These are phyloP conservation scores for Stentor roeselii DNA, from an alignment of 73 alveolate species.

Conservation along the genomic window DNA sequence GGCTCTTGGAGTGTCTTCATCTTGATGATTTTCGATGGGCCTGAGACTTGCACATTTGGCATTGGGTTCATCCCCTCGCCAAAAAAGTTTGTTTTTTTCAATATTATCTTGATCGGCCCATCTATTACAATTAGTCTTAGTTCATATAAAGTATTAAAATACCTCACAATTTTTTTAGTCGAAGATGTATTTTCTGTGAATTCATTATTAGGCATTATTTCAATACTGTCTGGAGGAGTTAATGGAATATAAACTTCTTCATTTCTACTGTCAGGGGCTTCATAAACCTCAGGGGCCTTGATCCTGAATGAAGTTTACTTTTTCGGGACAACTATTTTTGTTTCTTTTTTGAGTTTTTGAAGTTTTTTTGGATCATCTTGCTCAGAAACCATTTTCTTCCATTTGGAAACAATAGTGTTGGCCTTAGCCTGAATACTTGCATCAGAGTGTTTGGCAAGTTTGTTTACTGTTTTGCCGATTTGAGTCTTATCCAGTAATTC, in stretches of 20 bases:
- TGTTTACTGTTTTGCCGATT: constrained; percentile 4
- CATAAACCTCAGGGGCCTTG: background rate
- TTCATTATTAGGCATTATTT: background rate
- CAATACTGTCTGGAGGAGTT: background rate
- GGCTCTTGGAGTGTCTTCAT: background rate
- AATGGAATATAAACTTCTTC: background rate
- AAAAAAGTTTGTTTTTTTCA: constrained; percentile 40
- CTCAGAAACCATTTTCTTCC: background rate
- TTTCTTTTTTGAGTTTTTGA: background rate
- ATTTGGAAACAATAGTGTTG: background rate
- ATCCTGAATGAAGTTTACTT: background rate
- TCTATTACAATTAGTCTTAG: constrained; percentile 30
- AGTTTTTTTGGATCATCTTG: background rate
- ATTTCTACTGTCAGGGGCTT: background rate
- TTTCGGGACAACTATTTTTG: background rate
- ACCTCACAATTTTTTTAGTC: background rate
- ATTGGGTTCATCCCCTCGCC: constrained; percentile 43
- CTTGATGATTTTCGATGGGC: background rate
- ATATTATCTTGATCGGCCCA: constrained; percentile 38
- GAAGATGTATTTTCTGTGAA: background rate
- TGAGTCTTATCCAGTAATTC: constrained; percentile 12
- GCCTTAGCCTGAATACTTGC: constrained; percentile 14
- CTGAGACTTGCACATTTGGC: constrained; percentile 26
- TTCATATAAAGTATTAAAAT: background rate
- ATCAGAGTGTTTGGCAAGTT: background rate